phyloP scores from a whole-genome alignment of 805 yeast genomes.

The Yarrowia porcina region DNA sequence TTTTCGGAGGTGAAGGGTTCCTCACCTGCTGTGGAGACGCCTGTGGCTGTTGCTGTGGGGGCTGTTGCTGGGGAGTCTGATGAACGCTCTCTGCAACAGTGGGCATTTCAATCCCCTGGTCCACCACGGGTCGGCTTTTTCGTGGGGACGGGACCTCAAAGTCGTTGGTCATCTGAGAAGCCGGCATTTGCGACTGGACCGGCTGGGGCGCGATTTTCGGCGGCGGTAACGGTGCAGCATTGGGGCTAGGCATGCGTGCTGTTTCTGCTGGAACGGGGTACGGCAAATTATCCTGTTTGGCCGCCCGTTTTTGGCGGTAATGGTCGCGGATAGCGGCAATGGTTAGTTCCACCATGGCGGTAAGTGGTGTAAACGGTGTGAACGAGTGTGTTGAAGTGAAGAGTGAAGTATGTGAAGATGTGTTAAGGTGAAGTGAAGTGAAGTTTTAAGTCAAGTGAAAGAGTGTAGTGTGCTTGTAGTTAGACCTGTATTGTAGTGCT shows the following conservation, averaged over 20 bases:
- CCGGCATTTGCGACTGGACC: neutral
- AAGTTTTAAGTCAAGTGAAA: too few species aligned
- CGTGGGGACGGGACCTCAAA: neutral
- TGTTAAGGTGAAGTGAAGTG: neutral
- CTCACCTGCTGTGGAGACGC: neutral
- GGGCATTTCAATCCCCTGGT: neutral
- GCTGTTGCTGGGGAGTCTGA: neutral
- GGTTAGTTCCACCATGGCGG: conserved; percentile 21
- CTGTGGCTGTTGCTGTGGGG: too few species aligned
- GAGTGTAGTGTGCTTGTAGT: neutral
- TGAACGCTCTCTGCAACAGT: neutral
- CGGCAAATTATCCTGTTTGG: neutral
- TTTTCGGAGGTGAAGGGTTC: neutral
- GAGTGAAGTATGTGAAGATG: neutral
- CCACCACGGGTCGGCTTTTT: neutral
- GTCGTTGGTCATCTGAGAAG: conserved; percentile 3
- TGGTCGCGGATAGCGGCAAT: conserved; percentile 16
- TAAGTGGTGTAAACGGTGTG: too few species aligned
- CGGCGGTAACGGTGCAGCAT: conserved; percentile 15
- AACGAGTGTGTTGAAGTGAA: too few species aligned
- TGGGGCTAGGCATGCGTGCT: conserved; percentile 15
- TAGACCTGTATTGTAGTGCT: too few species aligned
- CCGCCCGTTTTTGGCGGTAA: conserved; percentile 8
- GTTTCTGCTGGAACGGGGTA: conserved; percentile 6
- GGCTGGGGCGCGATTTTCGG: conserved; percentile 13